Evolutionary conservation across 106 monocot species (phyloP).

Genomic region (Dioscorea alata): DNA sequence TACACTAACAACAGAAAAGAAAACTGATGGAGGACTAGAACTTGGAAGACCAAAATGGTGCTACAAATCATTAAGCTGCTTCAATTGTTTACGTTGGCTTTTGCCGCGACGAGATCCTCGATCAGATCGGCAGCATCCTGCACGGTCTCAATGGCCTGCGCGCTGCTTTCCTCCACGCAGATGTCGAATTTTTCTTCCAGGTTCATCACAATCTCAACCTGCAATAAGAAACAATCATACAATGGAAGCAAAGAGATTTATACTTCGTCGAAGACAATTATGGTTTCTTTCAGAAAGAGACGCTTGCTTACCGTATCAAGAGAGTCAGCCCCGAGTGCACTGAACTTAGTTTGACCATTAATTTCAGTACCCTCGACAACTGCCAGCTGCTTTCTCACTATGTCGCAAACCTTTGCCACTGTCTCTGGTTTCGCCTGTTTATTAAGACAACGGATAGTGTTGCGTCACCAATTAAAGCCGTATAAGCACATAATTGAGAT

Average conservation of each 20-base stretch:
- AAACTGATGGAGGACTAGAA: too few species aligned
- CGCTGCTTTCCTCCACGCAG: conserved; percentile 49
- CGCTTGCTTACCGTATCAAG: conserved; percentile 38
- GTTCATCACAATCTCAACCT: conserved; percentile 72
- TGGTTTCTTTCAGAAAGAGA: neutral
- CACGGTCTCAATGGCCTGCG: conserved; percentile 43
- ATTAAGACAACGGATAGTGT: neutral
- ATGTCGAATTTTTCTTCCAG: conserved; percentile 55
- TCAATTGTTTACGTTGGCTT: neutral
- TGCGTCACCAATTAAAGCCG: neutral
- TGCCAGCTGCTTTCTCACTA: conserved; percentile 63
- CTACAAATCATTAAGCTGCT: neutral
- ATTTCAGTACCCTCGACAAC: conserved; percentile 31
- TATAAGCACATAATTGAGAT: too few species aligned
- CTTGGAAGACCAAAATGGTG: neutral
- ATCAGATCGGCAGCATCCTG: conserved; percentile 60
- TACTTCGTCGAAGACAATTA: neutral
- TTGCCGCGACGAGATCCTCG: conserved; percentile 31
- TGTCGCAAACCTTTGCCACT: conserved; percentile 51
- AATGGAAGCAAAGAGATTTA: neutral
- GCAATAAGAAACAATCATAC: neutral
- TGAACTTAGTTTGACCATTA: conserved; percentile 43
- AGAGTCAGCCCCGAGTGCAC: conserved; percentile 61
- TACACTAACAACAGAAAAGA: too few species aligned
- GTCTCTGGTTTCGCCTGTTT: conserved; percentile 65